phyloP scores from a whole-genome alignment of 495 filamentous ascomycete genomes.

The Daldinia childiae region DNA sequence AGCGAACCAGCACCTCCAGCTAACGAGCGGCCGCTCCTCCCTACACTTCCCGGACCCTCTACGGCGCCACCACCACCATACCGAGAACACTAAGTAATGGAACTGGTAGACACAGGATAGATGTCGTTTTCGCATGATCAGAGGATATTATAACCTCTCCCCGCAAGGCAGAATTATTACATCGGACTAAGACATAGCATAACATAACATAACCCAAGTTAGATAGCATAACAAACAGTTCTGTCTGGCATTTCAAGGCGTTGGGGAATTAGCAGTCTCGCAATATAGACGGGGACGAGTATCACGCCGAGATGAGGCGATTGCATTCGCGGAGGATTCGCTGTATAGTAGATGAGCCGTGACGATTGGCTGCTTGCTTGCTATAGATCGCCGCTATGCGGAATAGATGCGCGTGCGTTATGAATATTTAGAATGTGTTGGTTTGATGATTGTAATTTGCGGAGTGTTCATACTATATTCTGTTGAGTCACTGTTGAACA shows the following conservation, averaged over 20 bases:
- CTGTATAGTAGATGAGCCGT: constrained; percentile 12
- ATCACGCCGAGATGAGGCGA: background rate
- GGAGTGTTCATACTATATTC: background rate
- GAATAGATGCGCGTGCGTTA: background rate
- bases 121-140: background rate
- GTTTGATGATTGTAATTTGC: background rate
- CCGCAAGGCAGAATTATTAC: background rate
- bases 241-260: constrained; percentile 7
- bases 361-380: constrained; percentile 4
- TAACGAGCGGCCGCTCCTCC: background rate
- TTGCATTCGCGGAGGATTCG: background rate
- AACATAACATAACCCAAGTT: background rate
- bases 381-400: constrained; percentile 11
- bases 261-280: background rate
- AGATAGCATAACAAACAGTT: background rate
- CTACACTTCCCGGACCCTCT: constrained; percentile 1
- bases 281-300: background rate
- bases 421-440: background rate
- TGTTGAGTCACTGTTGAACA: background rate
- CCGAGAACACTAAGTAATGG: constrained; percentile 16
- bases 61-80: constrained; percentile 44
- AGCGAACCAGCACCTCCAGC: background rate
- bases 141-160: background rate
- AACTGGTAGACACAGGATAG: background rate
- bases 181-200: background rate